Evolutionary conservation across 75 land plant species (phyloP).

Genomic region (Azolla pinnata): DNA sequence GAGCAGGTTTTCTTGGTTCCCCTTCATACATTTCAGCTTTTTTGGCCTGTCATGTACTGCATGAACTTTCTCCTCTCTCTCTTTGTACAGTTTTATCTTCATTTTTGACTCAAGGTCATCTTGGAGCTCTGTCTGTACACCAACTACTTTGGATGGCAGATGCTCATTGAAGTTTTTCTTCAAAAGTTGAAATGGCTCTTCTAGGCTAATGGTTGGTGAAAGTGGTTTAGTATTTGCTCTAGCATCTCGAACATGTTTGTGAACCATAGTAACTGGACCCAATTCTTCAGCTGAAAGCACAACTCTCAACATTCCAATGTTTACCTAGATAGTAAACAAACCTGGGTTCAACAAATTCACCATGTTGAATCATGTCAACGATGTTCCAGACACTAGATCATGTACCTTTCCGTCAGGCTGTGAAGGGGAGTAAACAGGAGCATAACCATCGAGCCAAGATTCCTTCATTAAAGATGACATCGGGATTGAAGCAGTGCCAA

Average conservation of each 20-base stretch:
- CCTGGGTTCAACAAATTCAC: background rate
- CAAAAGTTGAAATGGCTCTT: slow-evolving; percentile 11
- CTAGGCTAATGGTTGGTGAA: slow-evolving; percentile 1
- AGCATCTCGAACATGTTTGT: background rate
- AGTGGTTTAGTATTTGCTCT: background rate
- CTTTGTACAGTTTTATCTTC: background rate
- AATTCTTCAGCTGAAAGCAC: slow-evolving; percentile 19
- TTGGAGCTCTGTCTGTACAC: slow-evolving; percentile 11
- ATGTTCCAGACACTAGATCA: background rate
- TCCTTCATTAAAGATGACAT: slow-evolving; percentile 17
- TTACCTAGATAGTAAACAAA: slow-evolving; percentile 3
- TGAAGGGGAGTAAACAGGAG: slow-evolving; percentile 7
- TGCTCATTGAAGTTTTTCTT: slow-evolving; percentile 7
- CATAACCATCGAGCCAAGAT: slow-evolving; percentile 27
- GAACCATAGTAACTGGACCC: slow-evolving; percentile 7
- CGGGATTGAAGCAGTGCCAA: slow-evolving; percentile 22
- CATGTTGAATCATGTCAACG: background rate
- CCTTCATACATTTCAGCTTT: slow-evolving; percentile 2
- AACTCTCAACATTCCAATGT: slow-evolving; percentile 13
- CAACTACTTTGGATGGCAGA: slow-evolving; percentile 6
- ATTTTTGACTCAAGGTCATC: background rate
- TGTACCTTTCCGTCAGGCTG: background rate
- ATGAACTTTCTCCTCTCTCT: background rate
- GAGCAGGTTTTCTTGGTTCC: background rate
- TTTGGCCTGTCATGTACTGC: background rate